Evolutionary conservation across 1,284 basidiomycete species (phyloP), one percentile per base, ranked within the genome.

Genomic region (Xerocomus nothofagi): DNA sequence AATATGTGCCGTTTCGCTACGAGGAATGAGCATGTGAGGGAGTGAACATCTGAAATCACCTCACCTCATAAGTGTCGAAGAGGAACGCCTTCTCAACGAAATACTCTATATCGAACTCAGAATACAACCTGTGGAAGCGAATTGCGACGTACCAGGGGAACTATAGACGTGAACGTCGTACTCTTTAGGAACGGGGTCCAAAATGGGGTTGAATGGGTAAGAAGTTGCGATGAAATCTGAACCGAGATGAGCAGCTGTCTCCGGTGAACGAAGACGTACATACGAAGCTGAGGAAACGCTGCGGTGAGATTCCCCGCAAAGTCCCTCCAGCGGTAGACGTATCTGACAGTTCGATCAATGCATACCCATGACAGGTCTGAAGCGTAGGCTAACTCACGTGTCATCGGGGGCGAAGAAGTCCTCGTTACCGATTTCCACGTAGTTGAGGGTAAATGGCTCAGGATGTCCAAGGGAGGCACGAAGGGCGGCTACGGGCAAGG

Each of bases 51-150:
- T 5, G 9, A 33, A n/a, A 18, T 18, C 27, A 8, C 15, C 68
- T 26, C 48, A 74, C 74, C 59, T 69, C 54, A 55, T 81, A 81
- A 8, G 64, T 60, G 62, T 88, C 84, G 55, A 82, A 84, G 57
- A 72, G 72, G 70, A 84, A 83, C 4, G 79, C 71, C 47, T 40
- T 40, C 27, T 40, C 26, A 10, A 10, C 11, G n/a, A 40, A 40
- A 3, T 34, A 15, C 2, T 34, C 39, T 40, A 10, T 30, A 11
- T 17, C 18, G 27, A 27, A 27, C 12, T 39, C n/a, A 18, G 38
- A 12, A 39, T 12, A 18, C 24, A 30, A 6, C 7, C 8, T 14
- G 12, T 3, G 3, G 17, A 27, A 8, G 9, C 4, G 18, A 18
- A 31, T 33, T 6, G 6, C n/a, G n/a, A 8, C 14, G 4, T 32